Evolutionary conservation across 176 grass and related monocot species (phyloP).

Genomic region (Urochloa ruziziensis): DNA sequence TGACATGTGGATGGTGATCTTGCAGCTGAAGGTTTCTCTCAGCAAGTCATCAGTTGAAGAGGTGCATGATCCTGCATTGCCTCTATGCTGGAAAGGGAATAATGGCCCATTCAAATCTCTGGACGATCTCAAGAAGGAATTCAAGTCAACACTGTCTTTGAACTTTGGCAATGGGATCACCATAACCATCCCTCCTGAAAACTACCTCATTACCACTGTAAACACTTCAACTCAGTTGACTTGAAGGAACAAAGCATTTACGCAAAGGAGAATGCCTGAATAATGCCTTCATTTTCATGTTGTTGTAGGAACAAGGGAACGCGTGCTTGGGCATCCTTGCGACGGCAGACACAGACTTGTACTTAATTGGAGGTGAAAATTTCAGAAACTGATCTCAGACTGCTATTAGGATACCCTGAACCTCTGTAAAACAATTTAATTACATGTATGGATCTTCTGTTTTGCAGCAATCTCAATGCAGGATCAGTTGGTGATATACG

Average conservation of each 20-base stretch:
- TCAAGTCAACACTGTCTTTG: constrained; percentile 56
- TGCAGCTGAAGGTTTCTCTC: constrained; percentile 54
- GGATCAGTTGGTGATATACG: constrained; percentile 78
- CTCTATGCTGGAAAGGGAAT: constrained; percentile 75
- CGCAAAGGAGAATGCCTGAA: too few species aligned
- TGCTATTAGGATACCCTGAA: neutral
- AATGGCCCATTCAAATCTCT: constrained; percentile 63
- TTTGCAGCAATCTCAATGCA: constrained; percentile 69
- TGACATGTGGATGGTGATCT: neutral
- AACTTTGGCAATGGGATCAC: constrained; percentile 42
- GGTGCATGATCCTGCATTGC: constrained; percentile 43
- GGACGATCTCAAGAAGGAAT: constrained; percentile 61
- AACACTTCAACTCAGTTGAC: neutral
- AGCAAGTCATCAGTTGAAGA: constrained; percentile 36
- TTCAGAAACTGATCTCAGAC: neutral
- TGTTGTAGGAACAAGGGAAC: constrained; percentile 65
- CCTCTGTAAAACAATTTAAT: neutral
- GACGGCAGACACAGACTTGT: constrained; percentile 40
- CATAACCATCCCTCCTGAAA: constrained; percentile 77
- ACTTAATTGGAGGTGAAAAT: constrained; percentile 65
- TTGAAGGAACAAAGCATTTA: too few species aligned
- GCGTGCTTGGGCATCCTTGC: constrained; percentile 82
- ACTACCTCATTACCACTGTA: constrained; percentile 84
- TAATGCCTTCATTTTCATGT: neutral
- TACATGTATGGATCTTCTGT: neutral